Conservation (phyloP, 148 eudicot genomes). For the Selenicereus undatus region DNA sequence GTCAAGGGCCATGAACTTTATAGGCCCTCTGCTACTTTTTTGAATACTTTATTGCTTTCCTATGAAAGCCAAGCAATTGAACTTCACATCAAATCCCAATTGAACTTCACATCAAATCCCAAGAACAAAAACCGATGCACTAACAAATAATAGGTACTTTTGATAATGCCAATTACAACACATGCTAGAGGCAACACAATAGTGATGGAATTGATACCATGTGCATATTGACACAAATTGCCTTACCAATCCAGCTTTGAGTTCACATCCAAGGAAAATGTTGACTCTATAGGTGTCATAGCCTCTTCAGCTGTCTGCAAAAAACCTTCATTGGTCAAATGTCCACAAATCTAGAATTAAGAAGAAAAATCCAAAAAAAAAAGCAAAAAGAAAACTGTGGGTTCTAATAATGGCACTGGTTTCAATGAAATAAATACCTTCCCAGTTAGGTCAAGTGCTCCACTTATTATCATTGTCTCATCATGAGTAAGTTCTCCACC, state of each 20-base stretch:
- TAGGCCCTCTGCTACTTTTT: background rate
- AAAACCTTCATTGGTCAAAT: constrained; percentile 2
- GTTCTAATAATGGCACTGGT: background rate
- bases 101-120: background rate
- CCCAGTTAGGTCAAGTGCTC: constrained; percentile 46
- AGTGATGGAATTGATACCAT: background rate
- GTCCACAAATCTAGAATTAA: background rate
- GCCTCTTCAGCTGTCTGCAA: constrained; percentile 95
- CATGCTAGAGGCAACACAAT: too few species aligned
- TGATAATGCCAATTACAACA: too few species aligned
- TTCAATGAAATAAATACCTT: constrained; percentile 30
- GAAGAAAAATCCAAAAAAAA: background rate
- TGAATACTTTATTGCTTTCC: background rate
- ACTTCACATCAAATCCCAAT: background rate
- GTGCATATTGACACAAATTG: background rate
- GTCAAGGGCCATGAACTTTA: constrained; percentile 4
- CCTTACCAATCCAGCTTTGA: constrained; percentile 91
- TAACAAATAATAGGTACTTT: too few species aligned
- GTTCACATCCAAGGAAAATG: constrained; percentile 88
- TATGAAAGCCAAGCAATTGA: background rate
- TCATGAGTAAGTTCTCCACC: constrained; percentile 51
- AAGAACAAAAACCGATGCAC: too few species aligned
- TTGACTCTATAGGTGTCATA: constrained; percentile 98
- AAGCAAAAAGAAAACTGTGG: background rate
- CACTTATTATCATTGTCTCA: constrained; percentile 49